phyloP scores from a whole-genome alignment of 2,329 filamentous ascomycete species.

The Lachnellula willkommii region DNA sequence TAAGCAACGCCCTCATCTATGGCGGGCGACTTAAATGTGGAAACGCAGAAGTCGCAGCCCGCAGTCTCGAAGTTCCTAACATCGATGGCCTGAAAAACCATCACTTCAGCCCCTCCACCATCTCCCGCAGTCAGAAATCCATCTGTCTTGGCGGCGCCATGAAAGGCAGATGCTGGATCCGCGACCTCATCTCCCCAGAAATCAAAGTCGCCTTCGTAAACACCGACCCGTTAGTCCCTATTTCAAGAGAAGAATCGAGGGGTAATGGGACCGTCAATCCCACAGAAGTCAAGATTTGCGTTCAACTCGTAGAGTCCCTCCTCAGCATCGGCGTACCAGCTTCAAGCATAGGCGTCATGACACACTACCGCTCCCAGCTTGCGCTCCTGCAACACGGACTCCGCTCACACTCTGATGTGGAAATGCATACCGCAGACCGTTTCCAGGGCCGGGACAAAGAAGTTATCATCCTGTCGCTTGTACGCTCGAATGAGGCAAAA shows the following conservation, averaged over 20 bases:
- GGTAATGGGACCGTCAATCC: slow-evolving; percentile 86
- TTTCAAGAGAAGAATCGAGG: slow-evolving; percentile 64
- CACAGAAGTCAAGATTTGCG: slow-evolving; percentile 71
- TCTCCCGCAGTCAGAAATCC: slow-evolving; percentile 39
- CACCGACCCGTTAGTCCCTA: slow-evolving; percentile 67
- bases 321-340: slow-evolving; percentile 70
- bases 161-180: slow-evolving; percentile 63
- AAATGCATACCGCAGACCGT: slow-evolving; percentile 95
- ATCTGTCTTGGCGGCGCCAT: slow-evolving; percentile 48
- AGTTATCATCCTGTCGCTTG: slow-evolving; percentile 79
- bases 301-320: slow-evolving; percentile 75
- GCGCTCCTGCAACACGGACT: slow-evolving; percentile 72
- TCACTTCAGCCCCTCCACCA: slow-evolving; percentile 45
- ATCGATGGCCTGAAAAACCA: slow-evolving; percentile 58
- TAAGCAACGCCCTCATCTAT: slow-evolving; percentile 93
- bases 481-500: slow-evolving; percentile 76
- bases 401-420: slow-evolving; percentile 58
- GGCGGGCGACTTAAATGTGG: slow-evolving; percentile 86
- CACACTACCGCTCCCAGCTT: slow-evolving; percentile 91
- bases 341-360: slow-evolving; percentile 85
- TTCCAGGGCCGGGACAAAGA: slow-evolving; percentile 97
- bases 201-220: slow-evolving; percentile 82
- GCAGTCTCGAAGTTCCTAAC: slow-evolving; percentile 62
- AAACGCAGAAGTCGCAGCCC: slow-evolving; percentile 65
- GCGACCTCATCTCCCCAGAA: slow-evolving; percentile 61